A percentile compares a stretch with the other conserved stretches of the same genome.
Evolutionary conservation across 352 stramenopile species (phyloP).

Genomic region (Pythium rhizo-oryzae): DNA sequence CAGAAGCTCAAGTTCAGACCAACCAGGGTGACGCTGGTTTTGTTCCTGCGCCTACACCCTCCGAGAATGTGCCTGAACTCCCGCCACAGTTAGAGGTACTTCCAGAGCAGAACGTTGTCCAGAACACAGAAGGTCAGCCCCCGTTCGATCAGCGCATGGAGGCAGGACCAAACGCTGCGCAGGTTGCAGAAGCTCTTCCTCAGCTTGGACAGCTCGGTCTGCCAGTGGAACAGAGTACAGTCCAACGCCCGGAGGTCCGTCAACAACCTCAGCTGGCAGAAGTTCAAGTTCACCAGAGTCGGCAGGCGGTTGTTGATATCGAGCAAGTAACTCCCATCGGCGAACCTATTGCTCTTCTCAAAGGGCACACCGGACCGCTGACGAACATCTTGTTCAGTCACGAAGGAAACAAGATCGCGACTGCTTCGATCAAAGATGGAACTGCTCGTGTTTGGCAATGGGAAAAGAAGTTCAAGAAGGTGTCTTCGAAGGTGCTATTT

Average conservation of each 20-base stretch:
- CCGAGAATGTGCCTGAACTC: not conserved
- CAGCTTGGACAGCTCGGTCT: no score
- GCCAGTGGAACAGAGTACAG: not conserved
- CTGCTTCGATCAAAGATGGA: slow-evolving; percentile 90
- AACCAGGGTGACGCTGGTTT: not conserved
- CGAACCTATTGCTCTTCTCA: slow-evolving; percentile 45
- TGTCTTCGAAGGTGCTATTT: slow-evolving; percentile 29
- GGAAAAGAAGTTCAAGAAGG: slow-evolving; percentile 40
- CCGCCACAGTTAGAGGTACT: not conserved
- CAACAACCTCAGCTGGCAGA: slow-evolving; percentile 27
- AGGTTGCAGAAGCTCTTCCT: no score
- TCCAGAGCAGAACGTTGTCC: not conserved
- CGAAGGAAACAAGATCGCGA: slow-evolving; percentile 83
- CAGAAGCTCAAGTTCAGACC: not conserved
- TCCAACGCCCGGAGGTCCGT: not conserved
- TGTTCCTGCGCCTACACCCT: not conserved
- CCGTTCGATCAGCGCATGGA: not conserved
- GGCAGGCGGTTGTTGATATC: slow-evolving; percentile 20
- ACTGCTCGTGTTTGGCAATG: slow-evolving; percentile 41
- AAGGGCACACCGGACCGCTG: slow-evolving; percentile 82
- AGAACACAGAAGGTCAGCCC: not conserved
- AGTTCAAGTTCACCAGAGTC: slow-evolving; percentile 18
- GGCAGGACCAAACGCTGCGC: no score
- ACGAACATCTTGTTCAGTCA: slow-evolving; percentile 92
- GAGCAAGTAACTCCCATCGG: slow-evolving; percentile 22